Percentiles rank a stretch among this genome's conserved stretches.
Evolutionary conservation across 768 basidiomycete species (phyloP).

Genomic region (Mycena rosella): DNA sequence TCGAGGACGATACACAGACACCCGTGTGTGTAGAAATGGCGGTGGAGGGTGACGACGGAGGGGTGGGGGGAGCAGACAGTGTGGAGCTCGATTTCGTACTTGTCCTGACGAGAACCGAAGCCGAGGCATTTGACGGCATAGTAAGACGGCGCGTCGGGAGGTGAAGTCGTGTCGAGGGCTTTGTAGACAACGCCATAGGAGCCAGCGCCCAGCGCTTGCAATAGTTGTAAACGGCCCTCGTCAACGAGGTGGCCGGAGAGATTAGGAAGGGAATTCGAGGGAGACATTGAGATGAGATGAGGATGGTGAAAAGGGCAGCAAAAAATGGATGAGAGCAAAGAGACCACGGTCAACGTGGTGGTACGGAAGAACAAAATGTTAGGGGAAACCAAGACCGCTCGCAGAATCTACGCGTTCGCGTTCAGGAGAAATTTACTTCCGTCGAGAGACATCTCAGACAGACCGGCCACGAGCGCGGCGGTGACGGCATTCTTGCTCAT

Average conservation of each 20-base stretch:
- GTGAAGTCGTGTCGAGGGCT: conserved; percentile 4
- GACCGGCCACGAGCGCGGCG: too few species aligned
- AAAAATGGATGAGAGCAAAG: background rate
- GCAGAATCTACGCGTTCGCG: background rate
- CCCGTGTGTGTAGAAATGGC: conserved; percentile 59
- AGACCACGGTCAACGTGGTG: conserved; percentile 1
- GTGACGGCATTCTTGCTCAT: too few species aligned
- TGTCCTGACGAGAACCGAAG: conserved; percentile 55
- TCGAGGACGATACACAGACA: conserved; percentile 62
- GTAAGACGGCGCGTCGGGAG: background rate
- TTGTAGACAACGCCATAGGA: conserved; percentile 12
- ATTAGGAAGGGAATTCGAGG: background rate
- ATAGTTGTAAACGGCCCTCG: conserved; percentile 7
- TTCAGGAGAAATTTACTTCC: conserved; percentile 1
- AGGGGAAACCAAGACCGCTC: background rate
- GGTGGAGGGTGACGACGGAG: conserved; percentile 42
- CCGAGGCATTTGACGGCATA: conserved; percentile 66
- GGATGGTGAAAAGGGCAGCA: background rate
- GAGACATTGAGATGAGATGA: background rate
- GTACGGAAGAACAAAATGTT: conserved; percentile 1
- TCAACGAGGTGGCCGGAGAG: conserved; percentile 3
- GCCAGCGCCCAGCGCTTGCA: conserved; percentile 1
- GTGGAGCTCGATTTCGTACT: conserved; percentile 6
- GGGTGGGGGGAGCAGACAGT: background rate
- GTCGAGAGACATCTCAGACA: background rate